Base-by-base conservation (phyloP, 257 asterid genomes). In the Solanum okadae region DNA sequence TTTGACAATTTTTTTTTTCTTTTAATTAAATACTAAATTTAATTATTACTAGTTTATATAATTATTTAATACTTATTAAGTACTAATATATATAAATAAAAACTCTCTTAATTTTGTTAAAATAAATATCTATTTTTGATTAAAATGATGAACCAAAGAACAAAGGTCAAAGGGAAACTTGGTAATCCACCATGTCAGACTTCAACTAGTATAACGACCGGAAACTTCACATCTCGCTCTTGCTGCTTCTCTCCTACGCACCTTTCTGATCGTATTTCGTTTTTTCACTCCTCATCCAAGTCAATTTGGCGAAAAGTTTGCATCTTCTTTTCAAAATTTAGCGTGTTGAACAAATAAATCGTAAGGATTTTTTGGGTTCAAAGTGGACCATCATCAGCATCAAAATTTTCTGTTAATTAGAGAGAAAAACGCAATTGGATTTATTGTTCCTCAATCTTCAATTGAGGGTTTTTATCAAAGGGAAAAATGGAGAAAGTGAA, bases 401-500 rank as follows among this genome's bases (percentile, higher is more conserved):
- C 0, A 20, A 59, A 61, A 0, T 6, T 15, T 16, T 33, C 42
- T 52, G 63, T 52, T 6, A 52, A 52, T 52, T 16, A 16, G 63
- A 52, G 12, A 79, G 63, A 78, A 77, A 6, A 29, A 40, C n/a
- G 84, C 61, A 13, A n/a, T 79, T 7, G 7, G 65, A 25, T 79
- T 79, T 27, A 4, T 79, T 79, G 63, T 1, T 79, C 15, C 15
- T 42, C 38, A 65, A 79, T 79, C 85, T 42, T 15, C 65, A 14
- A 42, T 16, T 79, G 25, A 42, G 56, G 1, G 37, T 2, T 79
- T 40, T 15, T 3, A 27, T 33, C 1, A 40, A 79, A 25, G 34
- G 85, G 1, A 3, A 46, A 4, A 65, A 97, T 95, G 98, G 98
- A 96, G 78, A 97, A 92, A 88, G 91, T 96, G 93, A 92, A 76